Base-by-base conservation (phyloP, 805 yeast genomes). In the Saturnispora saitoi region DNA sequence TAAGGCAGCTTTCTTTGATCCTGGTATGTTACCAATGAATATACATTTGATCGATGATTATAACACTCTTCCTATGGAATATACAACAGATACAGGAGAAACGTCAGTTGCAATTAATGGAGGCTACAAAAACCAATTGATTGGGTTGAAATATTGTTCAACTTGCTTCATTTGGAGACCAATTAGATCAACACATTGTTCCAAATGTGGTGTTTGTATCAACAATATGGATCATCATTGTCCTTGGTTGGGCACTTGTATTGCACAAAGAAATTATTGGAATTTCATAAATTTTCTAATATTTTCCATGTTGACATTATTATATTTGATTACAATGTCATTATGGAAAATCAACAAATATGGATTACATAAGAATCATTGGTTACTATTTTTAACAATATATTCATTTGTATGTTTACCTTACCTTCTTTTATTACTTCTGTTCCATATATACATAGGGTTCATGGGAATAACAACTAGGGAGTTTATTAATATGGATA, bases 101-200 rank as follows among this genome's bases (percentile, higher is more conserved):
- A 17, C 38, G 8, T 34, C 4, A 8, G 20, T 34, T 9, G 38
- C 38, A 20, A 34, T 34, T 15, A 5, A 19, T 14, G 43, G 32
- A 4, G 24, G 32, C 3, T 20, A 38, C 10, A 49, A 43, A 11
- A 17, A 19, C 14, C 48, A 45, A 64, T 63, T 55, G 48, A 70
- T 47, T 63, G 70, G 72, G 58, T 65, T 58, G 52, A 73, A 73
- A 52, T 77, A 75, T 57, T 77, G 82, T 50, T 45, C 74, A 1
- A 71, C 82, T 0, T 86, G 95, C 58, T 66, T 75, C 29, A 71
- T 80, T 39, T 86, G 95, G 91, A 65, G 91, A 54, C 83, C 88
- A 9, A 86, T 89, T 1, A 65, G 95, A 47, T 66, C 89, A 0
- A 77, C 83, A 48, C 95, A 86, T 62, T 86, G 95, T 58, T 71